Base-by-base conservation (phyloP, 2,329 filamentous ascomycete genomes). In the Ceratocystis ficicola region DNA sequence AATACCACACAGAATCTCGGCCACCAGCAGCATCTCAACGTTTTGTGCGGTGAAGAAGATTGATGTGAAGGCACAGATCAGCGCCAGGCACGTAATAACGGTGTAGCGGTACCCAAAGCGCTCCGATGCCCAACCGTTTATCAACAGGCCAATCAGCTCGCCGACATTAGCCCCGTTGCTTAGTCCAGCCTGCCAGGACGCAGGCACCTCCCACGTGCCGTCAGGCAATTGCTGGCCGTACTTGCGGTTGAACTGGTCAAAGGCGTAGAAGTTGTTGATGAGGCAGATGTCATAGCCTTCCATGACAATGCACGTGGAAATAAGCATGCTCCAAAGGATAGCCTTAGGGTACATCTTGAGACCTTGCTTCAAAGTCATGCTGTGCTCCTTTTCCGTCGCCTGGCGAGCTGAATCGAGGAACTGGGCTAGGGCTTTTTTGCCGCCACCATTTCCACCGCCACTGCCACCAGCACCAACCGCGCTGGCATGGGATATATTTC, bases 221-320 rank as follows among this genome's bases (percentile, higher is more conserved):
- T 78, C 74, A 6, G 73, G 69, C 22, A 77, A 73, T 65, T 75
- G 76, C 59, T 78, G 76, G 66, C 83, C 83, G 70, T 83, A 85
- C 72, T 84, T 84, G 69, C 73, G 73, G 70, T 81, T 82, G 74
- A 85, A 85, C 70, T 82, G 79, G 3, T 78, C 77, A 65, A 83
- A 82, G 48, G 80, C 81, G 69, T 81, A 92, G 72, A 94, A 90
- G 75, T 92, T 92, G 77, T 87, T 90, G 71, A 94, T 84, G 64
- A 95, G 78, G 71, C 84, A 86, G 67, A 94, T 80, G 73, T 95
- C 90, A 77, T 92, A 95, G 44, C 89, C 90, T 75, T 95, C 90
- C 91, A 96, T 96, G 71, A 84, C 85, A 72, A 95, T 94, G 73
- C 88, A 92, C 0, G 89, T 93, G n/a, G 88, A 93, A 74, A 96